Evolutionary conservation across 306 rosid species (phyloP), one percentile per base, ranked within the genome.

Genomic region (Styphnolobium japonicum): DNA sequence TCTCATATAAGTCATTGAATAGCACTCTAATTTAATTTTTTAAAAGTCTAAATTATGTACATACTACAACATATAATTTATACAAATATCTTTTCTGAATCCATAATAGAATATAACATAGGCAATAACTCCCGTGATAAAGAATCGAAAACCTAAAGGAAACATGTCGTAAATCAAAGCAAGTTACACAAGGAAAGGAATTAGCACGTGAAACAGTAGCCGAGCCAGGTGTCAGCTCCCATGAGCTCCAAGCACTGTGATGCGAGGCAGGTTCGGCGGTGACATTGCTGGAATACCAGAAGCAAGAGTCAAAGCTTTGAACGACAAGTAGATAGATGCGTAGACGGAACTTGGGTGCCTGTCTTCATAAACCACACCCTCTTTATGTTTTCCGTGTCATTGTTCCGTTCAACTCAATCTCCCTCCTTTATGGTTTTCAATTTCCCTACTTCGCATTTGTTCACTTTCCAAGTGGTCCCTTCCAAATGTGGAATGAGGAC

Each of bases 241-340:
- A 2, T 1, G 25, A 46, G 58, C 12, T 31, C 22, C 22, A 65
- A 65, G 14, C 29, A 4, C n/a, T 2, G 10, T 10, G n/a, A 48
- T 18, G 16, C 4, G 34, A 10, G 52, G 71, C 71, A 65, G 8
- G 18, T 65, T 39, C 18, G 10, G 10, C 25, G 27, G 77, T 49
- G 62, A 69, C 11, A 68, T 66, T 67, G 76, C 7, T 69, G 71
- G 71, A 67, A 75, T 10, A 31, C 15, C 62, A 4, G 19, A 36
- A 45, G 67, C 74, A 77, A 18, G 25, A 61, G 83, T 83, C 83
- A 83, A 82, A 67, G 33, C 7, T 72, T 73, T 72, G 80, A 83
- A 65, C 27, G 11, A 46, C 77, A 83, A 73, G 81, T 56, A 36
- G 83, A 83, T 56, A 36, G 83, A 83, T 27, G 12, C 86, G 83